Percentiles rank a stretch among this genome's conserved stretches.
Evolutionary conservation across 2,329 filamentous ascomycete genomes (phyloP).

Genomic region (Graphilbum ipis-grandicollis): DNA sequence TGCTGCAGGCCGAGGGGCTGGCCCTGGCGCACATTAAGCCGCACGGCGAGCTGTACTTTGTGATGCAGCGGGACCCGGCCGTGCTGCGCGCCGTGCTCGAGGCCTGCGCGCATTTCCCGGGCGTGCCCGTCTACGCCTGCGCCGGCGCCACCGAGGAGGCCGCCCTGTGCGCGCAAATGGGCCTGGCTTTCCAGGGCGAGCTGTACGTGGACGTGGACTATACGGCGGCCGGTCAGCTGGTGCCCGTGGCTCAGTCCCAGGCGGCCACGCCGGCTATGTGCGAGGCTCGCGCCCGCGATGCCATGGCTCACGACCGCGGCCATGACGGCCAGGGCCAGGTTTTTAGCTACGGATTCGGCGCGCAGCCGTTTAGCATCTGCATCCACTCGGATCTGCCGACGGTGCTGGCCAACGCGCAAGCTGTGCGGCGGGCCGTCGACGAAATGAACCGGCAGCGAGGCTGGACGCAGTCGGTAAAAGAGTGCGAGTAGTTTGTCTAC

Average conservation of each 20-base stretch:
- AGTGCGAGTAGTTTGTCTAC: no score
- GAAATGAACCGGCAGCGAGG: constrained; percentile 17
- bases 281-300: constrained; percentile 11
- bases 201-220: constrained; percentile 15
- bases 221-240: constrained; percentile 9
- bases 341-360: constrained; percentile 1
- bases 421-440: constrained; percentile 20
- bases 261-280: constrained; percentile 16
- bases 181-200: constrained; percentile 13
- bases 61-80: background rate
- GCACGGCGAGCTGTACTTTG: background rate
- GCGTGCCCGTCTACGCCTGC: constrained; percentile 12
- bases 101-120: constrained; percentile 10
- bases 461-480: no score
- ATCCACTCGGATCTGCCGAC: constrained; percentile 29
- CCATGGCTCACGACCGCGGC: constrained; percentile 21
- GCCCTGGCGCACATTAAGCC: constrained; percentile 1
- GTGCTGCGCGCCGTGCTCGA: background rate
- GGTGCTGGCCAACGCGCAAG: constrained; percentile 23
- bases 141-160: constrained; percentile 11
- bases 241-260: constrained; percentile 36
- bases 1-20: background rate
- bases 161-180: background rate
- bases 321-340: constrained; percentile 18
- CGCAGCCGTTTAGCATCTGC: constrained; percentile 24